These are phyloP conservation scores for Sporothrix pallida DNA, from an alignment of 2,329 filamentous ascomycete species.

Conservation along the genomic window DNA sequence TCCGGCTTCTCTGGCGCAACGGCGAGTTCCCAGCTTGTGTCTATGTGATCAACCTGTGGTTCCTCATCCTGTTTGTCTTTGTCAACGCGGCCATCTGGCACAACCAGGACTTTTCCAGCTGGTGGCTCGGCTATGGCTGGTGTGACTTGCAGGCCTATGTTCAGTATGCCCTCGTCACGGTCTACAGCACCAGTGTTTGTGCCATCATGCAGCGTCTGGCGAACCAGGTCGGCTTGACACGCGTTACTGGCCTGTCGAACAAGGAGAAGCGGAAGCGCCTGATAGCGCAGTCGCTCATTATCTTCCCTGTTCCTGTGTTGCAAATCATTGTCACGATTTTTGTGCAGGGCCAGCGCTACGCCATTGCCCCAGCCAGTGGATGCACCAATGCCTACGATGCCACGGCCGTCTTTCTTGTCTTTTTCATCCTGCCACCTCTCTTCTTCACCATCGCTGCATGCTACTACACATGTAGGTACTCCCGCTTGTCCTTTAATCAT, in stretches of 20 bases:
- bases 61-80: conserved; percentile 56
- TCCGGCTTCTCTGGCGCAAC: conserved; percentile 57
- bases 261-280: conserved; percentile 52
- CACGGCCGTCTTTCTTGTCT: conserved; percentile 56
- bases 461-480: conserved; percentile 49
- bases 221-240: conserved; percentile 54
- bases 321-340: conserved; percentile 58
- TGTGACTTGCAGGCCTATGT: conserved; percentile 58
- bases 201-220: conserved; percentile 62
- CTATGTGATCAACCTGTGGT: conserved; percentile 53
- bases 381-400: conserved; percentile 53
- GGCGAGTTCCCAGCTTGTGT: conserved; percentile 61
- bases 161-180: conserved; percentile 46
- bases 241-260: conserved; percentile 49
- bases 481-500: neutral
- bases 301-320: conserved; percentile 59
- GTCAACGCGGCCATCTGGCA: conserved; percentile 61
- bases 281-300: conserved; percentile 57
- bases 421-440: conserved; percentile 55
- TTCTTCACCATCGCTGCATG: conserved; percentile 53
- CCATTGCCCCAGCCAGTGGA: conserved; percentile 56
- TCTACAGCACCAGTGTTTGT: conserved; percentile 59
- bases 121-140: conserved; percentile 59
- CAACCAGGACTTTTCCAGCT: conserved; percentile 55
- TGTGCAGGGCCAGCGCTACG: conserved; percentile 55